Base-by-base conservation (phyloP, 202 grass and related monocot genomes). In the Bolboschoenoplectus hybrid region DNA sequence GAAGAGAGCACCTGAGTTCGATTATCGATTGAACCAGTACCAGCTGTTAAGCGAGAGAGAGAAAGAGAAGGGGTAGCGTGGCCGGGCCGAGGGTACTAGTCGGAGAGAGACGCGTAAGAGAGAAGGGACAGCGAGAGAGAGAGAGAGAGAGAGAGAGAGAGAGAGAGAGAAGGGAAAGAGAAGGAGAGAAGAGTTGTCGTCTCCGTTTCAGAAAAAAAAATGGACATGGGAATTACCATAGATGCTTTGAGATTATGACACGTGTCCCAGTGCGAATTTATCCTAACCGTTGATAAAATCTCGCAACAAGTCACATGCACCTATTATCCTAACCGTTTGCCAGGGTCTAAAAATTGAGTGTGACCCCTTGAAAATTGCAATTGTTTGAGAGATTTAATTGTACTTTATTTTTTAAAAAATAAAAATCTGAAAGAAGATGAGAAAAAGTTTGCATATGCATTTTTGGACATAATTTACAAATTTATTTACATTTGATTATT, bases 121-220 rank as follows among this genome's bases (percentile, higher is more conserved):
- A 36, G 65, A 57, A 16, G 49, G 13, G 43, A 67, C 0, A 39
- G 63, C 19, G 43, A 36, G 20, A 36, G 43, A 0, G 20, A 58
- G 49, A 84, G 65, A 36, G 65, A 57, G 10, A 16, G 49, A 20
- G 43, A 67, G 1, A 39, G 63, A 40, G 43, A 36, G 20, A 36
- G 6, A 68, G 44, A 83, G 10, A 47, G 77, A 65, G 58, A 51
- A 26, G 26, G 35, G 32, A 6, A 10, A 53, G 12, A 7, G 9
- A 39, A n/a, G 53, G 20, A n/a, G 43, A 39, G 70, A 57, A 11
- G 5, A 82, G 11, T 7, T 5, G 40, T 19, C 20, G 9, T 72
- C 65, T 84, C 82, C 82, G 52, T 84, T 84, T 58, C 13, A 32
- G 7, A 55, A 4, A 43, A 74, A 26, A 19, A 81, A 71, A 67